phyloP scores from a whole-genome alignment of 768 basidiomycete species.

The Termitomyces heimii region DNA sequence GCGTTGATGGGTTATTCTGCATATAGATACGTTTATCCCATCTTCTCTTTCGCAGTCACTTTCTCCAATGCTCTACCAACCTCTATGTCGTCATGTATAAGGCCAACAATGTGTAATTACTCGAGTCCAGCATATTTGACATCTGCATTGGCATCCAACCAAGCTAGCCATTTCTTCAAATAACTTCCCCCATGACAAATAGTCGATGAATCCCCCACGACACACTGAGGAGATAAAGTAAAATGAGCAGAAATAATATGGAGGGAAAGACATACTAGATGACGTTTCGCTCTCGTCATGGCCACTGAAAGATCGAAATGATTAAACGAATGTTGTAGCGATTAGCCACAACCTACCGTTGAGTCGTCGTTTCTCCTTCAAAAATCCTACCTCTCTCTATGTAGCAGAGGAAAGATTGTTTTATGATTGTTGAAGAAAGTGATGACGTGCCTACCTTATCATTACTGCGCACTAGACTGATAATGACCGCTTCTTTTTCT shows the following conservation, averaged over 20 bases:
- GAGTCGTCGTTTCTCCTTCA: constrained; percentile 87
- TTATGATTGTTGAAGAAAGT: neutral
- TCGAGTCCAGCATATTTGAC: constrained; percentile 78
- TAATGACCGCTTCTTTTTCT: constrained; percentile 91
- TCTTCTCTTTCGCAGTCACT: neutral
- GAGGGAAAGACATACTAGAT: constrained; percentile 53
- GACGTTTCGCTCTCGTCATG: constrained; percentile 88
- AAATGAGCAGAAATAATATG: neutral
- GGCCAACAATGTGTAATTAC: constrained; percentile 17
- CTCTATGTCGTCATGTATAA: neutral
- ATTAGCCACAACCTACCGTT: constrained; percentile 51
- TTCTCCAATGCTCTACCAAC: neutral
- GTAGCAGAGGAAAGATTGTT: neutral
- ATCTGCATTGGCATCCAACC: constrained; percentile 89
- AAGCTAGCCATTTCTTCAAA: constrained; percentile 84
- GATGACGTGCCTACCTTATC: constrained; percentile 45
- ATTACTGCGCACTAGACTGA: constrained; percentile 91
- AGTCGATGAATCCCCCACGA: constrained; percentile 93
- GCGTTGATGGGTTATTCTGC: neutral
- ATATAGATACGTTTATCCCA: neutral
- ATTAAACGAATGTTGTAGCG: neutral
- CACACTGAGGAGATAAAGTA: constrained; percentile 45
- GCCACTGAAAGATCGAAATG: constrained; percentile 47
- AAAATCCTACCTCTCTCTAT: constrained; percentile 87
- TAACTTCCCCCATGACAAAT: constrained; percentile 80